Evolutionary conservation across 257 asterid genomes (phyloP).

Genomic region (Handroanthus guayacan): DNA sequence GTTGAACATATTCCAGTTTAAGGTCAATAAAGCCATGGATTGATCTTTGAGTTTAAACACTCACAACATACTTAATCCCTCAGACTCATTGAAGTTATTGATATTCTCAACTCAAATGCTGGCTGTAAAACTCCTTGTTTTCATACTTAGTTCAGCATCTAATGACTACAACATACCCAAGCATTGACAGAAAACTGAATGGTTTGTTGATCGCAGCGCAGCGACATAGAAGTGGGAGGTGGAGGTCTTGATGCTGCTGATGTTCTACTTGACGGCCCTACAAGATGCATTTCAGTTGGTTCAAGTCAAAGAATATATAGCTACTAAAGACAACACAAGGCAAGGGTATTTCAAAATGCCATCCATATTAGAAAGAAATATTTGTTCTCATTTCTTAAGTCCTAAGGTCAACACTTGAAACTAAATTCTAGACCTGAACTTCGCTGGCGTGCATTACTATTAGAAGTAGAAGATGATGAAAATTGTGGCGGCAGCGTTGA

Average conservation of each 20-base stretch:
- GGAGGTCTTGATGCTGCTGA: constrained; percentile 65
- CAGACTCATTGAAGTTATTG: neutral
- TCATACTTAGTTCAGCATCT: constrained; percentile 27
- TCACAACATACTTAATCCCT: neutral
- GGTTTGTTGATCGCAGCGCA: constrained; percentile 80
- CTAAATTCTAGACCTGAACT: constrained; percentile 54
- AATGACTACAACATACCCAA: constrained; percentile 67
- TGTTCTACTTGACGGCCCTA: constrained; percentile 78
- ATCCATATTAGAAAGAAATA: constrained; percentile 21
- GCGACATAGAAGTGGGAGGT: constrained; percentile 61
- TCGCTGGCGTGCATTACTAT: constrained; percentile 56
- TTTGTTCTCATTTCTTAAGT: constrained; percentile 15
- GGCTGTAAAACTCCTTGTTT: constrained; percentile 18
- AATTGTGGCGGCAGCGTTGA: constrained; percentile 58
- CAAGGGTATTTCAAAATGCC: constrained; percentile 13
- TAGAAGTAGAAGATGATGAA: constrained; percentile 64
- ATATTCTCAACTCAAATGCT: constrained; percentile 25
- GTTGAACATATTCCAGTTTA: neutral
- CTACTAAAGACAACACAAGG: constrained; percentile 18
- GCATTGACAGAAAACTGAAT: constrained; percentile 91
- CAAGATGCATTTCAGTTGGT: constrained; percentile 24
- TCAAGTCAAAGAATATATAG: constrained; percentile 14
- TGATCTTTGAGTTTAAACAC: constrained; percentile 1
- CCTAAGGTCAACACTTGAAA: neutral
- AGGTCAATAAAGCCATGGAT: constrained; percentile 14